Conservation (phyloP, 2,329 filamentous ascomycete species). For the Aspergillus ustus region DNA sequence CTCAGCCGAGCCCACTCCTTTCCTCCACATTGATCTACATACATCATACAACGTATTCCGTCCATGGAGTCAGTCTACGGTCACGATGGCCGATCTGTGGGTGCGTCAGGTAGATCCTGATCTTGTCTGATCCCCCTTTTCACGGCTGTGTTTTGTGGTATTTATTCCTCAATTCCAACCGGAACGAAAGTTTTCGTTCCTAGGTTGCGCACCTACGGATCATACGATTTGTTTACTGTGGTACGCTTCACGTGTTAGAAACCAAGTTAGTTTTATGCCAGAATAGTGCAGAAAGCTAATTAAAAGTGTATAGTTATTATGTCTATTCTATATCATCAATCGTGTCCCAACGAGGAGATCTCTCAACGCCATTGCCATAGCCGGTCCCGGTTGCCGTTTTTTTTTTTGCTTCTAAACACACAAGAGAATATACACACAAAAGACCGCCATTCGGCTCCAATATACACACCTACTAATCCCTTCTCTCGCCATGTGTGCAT, state of each 20-base stretch:
- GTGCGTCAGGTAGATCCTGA: not conserved
- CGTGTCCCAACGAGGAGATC: not conserved
- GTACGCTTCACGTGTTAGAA: not conserved
- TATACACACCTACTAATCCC: too few relatives aligned
- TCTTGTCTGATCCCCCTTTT: not conserved
- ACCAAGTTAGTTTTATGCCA: too few relatives aligned
- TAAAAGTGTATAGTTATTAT: not conserved
- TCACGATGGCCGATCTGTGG: not conserved
- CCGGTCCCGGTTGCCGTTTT: too few relatives aligned
- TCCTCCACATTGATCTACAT: not conserved
- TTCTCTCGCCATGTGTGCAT: too few relatives aligned
- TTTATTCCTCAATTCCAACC: not conserved
- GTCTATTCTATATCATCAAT: slow-evolving; percentile 5
- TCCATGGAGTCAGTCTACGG: not conserved
- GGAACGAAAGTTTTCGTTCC: not conserved
- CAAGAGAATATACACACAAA: too few relatives aligned
- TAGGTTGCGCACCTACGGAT: not conserved
- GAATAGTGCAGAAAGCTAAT: not conserved
- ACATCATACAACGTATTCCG: not conserved
- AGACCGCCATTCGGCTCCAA: too few relatives aligned
- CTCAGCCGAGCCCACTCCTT: too few relatives aligned
- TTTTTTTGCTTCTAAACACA: not conserved
- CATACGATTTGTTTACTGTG: not conserved
- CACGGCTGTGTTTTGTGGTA: not conserved
- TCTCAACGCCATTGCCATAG: not conserved